These are phyloP conservation scores for Epithele typhae DNA, from an alignment of 768 basidiomycete genomes.

Conservation along the genomic window DNA sequence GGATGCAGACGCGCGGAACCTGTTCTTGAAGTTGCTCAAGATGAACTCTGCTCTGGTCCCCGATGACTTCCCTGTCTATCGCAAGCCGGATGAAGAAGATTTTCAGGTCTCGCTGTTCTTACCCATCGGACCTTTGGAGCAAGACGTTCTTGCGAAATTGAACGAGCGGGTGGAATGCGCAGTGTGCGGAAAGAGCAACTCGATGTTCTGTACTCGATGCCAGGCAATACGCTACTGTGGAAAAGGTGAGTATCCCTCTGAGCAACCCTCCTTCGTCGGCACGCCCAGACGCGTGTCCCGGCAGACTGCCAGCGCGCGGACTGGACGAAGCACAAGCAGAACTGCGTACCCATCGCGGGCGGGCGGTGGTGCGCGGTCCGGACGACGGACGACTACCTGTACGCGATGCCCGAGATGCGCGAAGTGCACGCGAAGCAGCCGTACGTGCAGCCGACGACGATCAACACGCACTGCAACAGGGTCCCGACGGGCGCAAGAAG, in stretches of 20 bases:
- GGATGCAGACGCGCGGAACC: conserved; percentile 17
- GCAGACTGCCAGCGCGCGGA: conserved; percentile 20
- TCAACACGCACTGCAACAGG: conserved; percentile 22
- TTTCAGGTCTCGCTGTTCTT: conserved; percentile 31
- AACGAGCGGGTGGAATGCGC: conserved; percentile 32
- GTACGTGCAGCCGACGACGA: not conserved
- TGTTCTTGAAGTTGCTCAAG: conserved; percentile 28
- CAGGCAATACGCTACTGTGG: conserved; percentile 33
- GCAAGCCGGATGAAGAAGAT: conserved; percentile 18
- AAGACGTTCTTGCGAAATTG: conserved; percentile 31
- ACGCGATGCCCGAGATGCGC: not conserved
- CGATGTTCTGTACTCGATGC: conserved; percentile 32
- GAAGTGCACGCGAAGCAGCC: not conserved
- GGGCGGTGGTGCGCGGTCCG: conserved; percentile 33
- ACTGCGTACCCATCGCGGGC: conserved; percentile 34
- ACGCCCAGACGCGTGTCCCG: not conserved
- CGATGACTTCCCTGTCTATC: conserved; percentile 21
- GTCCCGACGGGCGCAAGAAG: not conserved
- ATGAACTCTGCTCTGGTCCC: conserved; percentile 29
- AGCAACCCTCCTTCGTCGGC: too few species aligned
- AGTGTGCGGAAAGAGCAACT: conserved; percentile 33
- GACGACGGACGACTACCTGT: conserved; percentile 10
- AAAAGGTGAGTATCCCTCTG: conserved; percentile 25
- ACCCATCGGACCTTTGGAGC: conserved; percentile 31
- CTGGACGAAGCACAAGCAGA: conserved; percentile 35